Percentiles rank a stretch among this genome's conserved stretches.
Conservation (phyloP, 106 monocot genomes). For the Iris macrosiphon region DNA sequence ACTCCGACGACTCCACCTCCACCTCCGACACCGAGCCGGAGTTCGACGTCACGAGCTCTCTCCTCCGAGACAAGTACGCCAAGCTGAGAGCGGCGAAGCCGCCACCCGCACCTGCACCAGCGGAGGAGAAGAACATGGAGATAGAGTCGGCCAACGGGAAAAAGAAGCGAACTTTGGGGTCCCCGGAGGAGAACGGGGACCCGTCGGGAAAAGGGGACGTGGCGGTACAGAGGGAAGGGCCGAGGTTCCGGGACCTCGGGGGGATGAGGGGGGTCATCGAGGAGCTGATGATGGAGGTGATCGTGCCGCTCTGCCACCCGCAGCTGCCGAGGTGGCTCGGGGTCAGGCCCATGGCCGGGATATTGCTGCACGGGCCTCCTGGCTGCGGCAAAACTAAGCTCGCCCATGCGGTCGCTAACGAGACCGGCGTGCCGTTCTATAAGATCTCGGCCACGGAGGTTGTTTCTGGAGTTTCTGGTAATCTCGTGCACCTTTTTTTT, state of each 20-base stretch:
- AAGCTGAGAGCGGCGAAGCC: conserved; percentile 10
- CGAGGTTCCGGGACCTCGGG: conserved; percentile 79
- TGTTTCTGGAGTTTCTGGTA: conserved; percentile 89
- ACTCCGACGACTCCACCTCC: conserved; percentile 7
- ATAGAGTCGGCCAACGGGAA: conserved; percentile 37
- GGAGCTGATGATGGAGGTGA: conserved; percentile 74
- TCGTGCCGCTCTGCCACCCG: conserved; percentile 77
- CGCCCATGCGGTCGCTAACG: conserved; percentile 91
- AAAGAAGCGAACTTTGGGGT: conserved; percentile 4
- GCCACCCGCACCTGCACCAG: too few species aligned
- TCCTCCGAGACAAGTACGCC: conserved; percentile 47
- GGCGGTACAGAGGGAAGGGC: conserved; percentile 31
- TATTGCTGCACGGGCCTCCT: conserved; percentile 83
- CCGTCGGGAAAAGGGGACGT: conserved; percentile 6
- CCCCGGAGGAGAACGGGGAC: background rate
- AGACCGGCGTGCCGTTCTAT: conserved; percentile 84
- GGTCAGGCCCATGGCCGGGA: conserved; percentile 63
- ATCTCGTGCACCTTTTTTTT: background rate
- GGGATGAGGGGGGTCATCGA: conserved; percentile 68
- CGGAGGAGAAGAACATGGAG: conserved; percentile 45
- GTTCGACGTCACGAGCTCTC: conserved; percentile 62
- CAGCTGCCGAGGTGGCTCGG: conserved; percentile 55
- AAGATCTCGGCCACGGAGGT: conserved; percentile 80
- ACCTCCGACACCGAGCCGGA: conserved; percentile 29
- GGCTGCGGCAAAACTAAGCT: conserved; percentile 96